Conservation (phyloP, 805 yeast genomes). For the Myxozyma neotropica region DNA sequence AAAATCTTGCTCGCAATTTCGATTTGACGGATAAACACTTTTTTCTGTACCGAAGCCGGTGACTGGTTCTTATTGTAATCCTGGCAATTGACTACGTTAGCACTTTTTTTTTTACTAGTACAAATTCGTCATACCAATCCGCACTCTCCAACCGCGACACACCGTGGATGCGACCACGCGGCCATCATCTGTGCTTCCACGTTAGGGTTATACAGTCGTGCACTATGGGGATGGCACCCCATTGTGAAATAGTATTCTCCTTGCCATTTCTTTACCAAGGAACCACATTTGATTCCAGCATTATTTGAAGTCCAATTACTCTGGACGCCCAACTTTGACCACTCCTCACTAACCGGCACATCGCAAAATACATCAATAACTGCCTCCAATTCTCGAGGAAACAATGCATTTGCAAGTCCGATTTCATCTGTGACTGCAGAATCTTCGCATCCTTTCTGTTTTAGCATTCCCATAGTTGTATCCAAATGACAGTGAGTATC, state of each 20-base stretch:
- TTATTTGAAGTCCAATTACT: conserved; percentile 1
- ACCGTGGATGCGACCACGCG: conserved; percentile 21
- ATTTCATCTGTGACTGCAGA: conserved; percentile 3
- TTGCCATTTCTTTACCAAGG: conserved; percentile 2
- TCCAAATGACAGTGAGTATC: conserved; percentile 29
- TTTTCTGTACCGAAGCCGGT: conserved; percentile 12
- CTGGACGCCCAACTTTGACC: conserved; percentile 10
- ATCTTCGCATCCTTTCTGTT: conserved; percentile 10
- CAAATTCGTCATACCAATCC: conserved; percentile 17
- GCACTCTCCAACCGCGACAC: conserved; percentile 32
- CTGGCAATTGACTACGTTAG: neutral
- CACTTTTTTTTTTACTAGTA: neutral
- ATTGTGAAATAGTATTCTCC: conserved; percentile 29
- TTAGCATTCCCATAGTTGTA: conserved; percentile 24
- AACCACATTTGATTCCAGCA: neutral
- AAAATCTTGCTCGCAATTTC: conserved; percentile 9
- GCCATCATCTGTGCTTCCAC: conserved; percentile 23
- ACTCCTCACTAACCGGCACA: conserved; percentile 19
- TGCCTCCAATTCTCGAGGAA: conserved; percentile 20
- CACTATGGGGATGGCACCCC: conserved; percentile 32
- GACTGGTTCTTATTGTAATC: conserved; percentile 28
- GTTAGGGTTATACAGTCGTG: conserved; percentile 4
- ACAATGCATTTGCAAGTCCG: conserved; percentile 12
- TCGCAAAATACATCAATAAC: conserved; percentile 29
- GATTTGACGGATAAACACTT: conserved; percentile 25